These are phyloP conservation scores for Rubroboletus pulcherrimus DNA, from an alignment of 768 basidiomycete species.

Conservation along the genomic window DNA sequence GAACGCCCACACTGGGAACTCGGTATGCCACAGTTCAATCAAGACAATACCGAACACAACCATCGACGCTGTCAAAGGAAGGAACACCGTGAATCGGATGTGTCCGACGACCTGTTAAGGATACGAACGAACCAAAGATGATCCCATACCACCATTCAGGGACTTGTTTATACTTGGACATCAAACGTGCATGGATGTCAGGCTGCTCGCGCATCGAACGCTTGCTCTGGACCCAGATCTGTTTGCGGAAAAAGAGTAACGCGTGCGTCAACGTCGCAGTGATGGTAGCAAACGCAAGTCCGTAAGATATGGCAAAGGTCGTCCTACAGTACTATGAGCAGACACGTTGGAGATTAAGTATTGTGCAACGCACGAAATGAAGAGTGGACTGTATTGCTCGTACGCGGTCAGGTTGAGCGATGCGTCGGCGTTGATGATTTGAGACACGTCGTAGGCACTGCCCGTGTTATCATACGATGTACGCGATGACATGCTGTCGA, in stretches of 20 bases:
- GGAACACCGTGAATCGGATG: not conserved
- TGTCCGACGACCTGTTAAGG: not conserved
- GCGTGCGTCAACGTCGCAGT: slow-evolving; percentile 73
- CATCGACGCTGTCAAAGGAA: slow-evolving; percentile 36
- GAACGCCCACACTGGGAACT: slow-evolving; percentile 42
- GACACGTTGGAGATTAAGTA: not conserved
- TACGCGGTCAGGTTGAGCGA: slow-evolving; percentile 57
- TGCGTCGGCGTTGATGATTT: slow-evolving; percentile 49
- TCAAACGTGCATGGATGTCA: slow-evolving; percentile 64
- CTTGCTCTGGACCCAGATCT: slow-evolving; percentile 69
- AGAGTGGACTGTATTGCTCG: slow-evolving; percentile 56
- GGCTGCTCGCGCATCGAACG: slow-evolving; percentile 74
- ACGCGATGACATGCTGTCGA: slow-evolving; percentile 54
- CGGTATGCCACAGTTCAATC: slow-evolving; percentile 59
- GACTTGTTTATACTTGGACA: slow-evolving; percentile 53
- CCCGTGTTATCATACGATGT: slow-evolving; percentile 67
- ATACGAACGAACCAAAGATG: slow-evolving; percentile 23
- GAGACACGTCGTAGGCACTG: slow-evolving; percentile 50
- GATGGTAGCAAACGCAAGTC: slow-evolving; percentile 78
- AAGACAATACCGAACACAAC: slow-evolving; percentile 57
- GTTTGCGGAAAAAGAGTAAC: slow-evolving; percentile 72
- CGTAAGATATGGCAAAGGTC: slow-evolving; percentile 77
- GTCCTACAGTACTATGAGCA: slow-evolving; percentile 25
- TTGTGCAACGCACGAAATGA: slow-evolving; percentile 39
- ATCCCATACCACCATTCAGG: slow-evolving; percentile 58